These are phyloP conservation scores for Urochloa ruziziensis DNA, from an alignment of 176 grass and related monocot genomes.

Conservation along the genomic window DNA sequence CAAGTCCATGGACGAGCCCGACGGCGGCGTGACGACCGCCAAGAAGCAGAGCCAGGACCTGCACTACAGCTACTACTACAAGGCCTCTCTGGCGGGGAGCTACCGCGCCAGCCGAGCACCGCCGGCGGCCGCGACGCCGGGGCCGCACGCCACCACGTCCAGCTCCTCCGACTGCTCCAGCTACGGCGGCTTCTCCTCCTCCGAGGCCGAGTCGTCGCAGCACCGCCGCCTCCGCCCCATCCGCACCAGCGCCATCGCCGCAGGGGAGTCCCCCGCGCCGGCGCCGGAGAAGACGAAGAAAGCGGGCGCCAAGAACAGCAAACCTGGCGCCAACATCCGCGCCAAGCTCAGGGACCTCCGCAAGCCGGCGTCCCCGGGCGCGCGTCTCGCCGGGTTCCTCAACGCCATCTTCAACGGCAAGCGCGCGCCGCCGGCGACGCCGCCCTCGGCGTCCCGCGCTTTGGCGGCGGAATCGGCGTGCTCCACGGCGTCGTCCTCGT, in stretches of 20 bases:
- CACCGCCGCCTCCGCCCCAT: conserved; percentile 45
- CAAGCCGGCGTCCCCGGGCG: conserved; percentile 79
- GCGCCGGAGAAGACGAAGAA: conserved; percentile 64
- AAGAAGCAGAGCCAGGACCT: conserved; percentile 33
- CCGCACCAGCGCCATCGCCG: conserved; percentile 13
- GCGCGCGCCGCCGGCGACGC: conserved; percentile 22
- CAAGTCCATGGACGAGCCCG: conserved; percentile 89
- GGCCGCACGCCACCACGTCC: conserved; percentile 54
- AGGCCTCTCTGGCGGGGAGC: conserved; percentile 52
- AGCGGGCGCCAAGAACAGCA: conserved; percentile 26
- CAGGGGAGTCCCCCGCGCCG: background rate
- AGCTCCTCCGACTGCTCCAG: conserved; percentile 97
- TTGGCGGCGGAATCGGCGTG: conserved; percentile 51
- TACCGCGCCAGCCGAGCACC: conserved; percentile 43
- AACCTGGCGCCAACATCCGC: conserved; percentile 54
- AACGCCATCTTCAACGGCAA: conserved; percentile 74
- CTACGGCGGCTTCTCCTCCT: conserved; percentile 93
- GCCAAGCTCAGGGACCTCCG: conserved; percentile 73
- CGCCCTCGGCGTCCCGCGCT: conserved; percentile 5
- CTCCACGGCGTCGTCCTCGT: conserved; percentile 77
- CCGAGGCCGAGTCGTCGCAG: conserved; percentile 76
- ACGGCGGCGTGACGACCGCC: background rate
- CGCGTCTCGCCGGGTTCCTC: conserved; percentile 74
- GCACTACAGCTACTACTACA: conserved; percentile 53
- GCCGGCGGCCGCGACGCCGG: conserved; percentile 41